Evolutionary conservation across 2,329 filamentous ascomycete genomes (phyloP), one percentile per base, ranked within the genome.

Genomic region (Orbilia javanica): DNA sequence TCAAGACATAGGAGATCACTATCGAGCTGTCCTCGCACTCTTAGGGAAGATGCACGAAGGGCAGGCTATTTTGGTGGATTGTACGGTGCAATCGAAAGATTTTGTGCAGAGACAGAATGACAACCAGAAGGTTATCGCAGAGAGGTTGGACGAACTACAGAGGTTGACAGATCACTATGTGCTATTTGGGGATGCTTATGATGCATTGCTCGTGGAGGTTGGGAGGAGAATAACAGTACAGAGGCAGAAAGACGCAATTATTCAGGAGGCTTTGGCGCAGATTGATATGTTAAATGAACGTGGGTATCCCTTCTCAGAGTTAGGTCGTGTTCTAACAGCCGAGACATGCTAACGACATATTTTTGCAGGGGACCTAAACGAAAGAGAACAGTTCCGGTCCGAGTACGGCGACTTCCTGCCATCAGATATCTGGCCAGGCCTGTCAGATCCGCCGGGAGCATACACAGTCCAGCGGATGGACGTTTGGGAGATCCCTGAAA

Each of bases 381-480:
- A 93, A 79, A 88, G 96, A 42, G 92, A 96, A 79, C 86, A 88
- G 0, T 98, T 99, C 83, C 88, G 92, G 36, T 87, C 90, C 29
- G 92, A 97, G 50, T 91, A 96, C 11, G 94, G 94, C 6, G 93
- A 96, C 80, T 97, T 90, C 83, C 85, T 99, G 10, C 96, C 96
- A 0, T 90, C 91, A 0, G 94, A 97, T 83, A 89, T 97, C 22
- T 97, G 94, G 93, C 90, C 90, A 0, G 92, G 91, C 0, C 88
- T 96, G 83, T 88, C 83, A 60, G 82, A 83, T 73, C 81, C 83
- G 53, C 85, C 85, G 4, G 79, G 82, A 20, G 79, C 82, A n/a
- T 85, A 81, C 76, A 81, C 82, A 34, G 80, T 85, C 81, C 50
- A 82, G 50, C 75, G 68, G 15, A 74, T 65, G 5, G 75, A 79